Conservation (phyloP, 148 eudicot species). For the Rhododendron williamsianum region DNA sequence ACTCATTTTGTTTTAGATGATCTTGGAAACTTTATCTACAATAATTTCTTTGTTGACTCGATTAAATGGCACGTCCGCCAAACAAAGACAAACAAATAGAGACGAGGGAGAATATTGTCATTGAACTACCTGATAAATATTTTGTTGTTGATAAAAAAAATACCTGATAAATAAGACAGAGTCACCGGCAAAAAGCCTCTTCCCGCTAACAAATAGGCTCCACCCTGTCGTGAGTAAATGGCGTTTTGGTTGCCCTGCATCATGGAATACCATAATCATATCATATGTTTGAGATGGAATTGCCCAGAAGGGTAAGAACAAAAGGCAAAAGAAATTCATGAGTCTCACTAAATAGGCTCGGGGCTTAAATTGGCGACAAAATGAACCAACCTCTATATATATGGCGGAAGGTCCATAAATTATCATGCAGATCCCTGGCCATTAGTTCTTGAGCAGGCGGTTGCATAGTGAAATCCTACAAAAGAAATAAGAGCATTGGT, state of each 20-base stretch:
- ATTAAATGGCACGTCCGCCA: neutral
- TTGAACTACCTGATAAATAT: conserved; percentile 39
- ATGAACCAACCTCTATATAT: conserved; percentile 76
- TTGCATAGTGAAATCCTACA: conserved; percentile 85
- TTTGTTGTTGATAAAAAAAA: neutral
- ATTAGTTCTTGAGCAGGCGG: conserved; percentile 96
- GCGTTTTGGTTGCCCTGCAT: conserved; percentile 91
- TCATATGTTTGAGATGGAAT: neutral
- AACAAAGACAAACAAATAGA: neutral
- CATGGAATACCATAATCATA: conserved; percentile 3
- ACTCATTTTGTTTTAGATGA: neutral
- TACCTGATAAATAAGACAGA: conserved; percentile 70
- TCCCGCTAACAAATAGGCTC: conserved; percentile 95
- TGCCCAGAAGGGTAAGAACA: neutral
- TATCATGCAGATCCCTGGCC: conserved; percentile 94
- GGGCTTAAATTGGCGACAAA: neutral
- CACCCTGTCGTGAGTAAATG: conserved; percentile 96
- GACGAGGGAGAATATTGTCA: neutral
- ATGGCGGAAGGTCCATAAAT: conserved; percentile 89
- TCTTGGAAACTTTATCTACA: neutral
- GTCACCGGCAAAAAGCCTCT: conserved; percentile 92
- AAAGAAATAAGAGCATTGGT: neutral
- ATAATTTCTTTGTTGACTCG: neutral
- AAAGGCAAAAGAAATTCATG: neutral
- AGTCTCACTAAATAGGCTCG: neutral